A percentile compares a stretch with the other conserved stretches of the same genome.
phyloP scores from a whole-genome alignment of 164 flowering plant genomes.

The Macadamia tetraphylla region DNA sequence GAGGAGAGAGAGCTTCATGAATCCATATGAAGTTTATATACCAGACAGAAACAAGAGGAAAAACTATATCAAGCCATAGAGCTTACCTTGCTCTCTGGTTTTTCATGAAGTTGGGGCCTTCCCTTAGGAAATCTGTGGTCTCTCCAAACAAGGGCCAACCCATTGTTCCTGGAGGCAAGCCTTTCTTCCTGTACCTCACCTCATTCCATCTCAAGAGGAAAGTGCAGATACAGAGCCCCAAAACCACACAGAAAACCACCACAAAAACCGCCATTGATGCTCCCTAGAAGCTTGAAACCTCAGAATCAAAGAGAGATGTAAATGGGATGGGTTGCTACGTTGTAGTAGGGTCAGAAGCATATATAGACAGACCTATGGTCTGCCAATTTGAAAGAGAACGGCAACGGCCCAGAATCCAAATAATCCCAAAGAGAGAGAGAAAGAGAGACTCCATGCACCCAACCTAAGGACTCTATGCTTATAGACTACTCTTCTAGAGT shows the following conservation, averaged over 20 bases:
- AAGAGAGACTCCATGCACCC: slow-evolving; percentile 3
- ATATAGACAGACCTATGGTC: slow-evolving; percentile 36
- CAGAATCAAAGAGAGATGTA: slow-evolving; percentile 11
- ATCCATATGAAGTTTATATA: no score
- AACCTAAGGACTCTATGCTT: not conserved
- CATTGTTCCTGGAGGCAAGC: slow-evolving; percentile 95
- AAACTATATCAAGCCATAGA: not conserved
- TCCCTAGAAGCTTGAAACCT: slow-evolving; percentile 21
- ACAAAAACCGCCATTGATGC: slow-evolving; percentile 59
- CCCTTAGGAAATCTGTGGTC: slow-evolving; percentile 87
- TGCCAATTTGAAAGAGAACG: slow-evolving; percentile 7
- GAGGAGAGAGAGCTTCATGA: slow-evolving; percentile 4
- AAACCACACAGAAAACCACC: slow-evolving; percentile 27
- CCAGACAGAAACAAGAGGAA: not conserved
- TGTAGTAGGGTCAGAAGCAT: slow-evolving; percentile 16
- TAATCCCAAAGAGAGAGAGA: slow-evolving; percentile 7
- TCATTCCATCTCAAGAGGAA: slow-evolving; percentile 78
- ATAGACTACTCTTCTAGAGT: no score
- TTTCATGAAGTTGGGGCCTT: slow-evolving; percentile 82
- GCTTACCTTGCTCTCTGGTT: slow-evolving; percentile 74
- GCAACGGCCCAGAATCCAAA: no score
- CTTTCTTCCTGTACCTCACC: slow-evolving; percentile 68
- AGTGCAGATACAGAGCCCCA: slow-evolving; percentile 45
- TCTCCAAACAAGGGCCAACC: slow-evolving; percentile 98
- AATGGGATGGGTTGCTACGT: slow-evolving; percentile 22